These are phyloP conservation scores for Crithidia brevicula DNA, from an alignment of 208 protist genomes.

Conservation along the genomic window DNA sequence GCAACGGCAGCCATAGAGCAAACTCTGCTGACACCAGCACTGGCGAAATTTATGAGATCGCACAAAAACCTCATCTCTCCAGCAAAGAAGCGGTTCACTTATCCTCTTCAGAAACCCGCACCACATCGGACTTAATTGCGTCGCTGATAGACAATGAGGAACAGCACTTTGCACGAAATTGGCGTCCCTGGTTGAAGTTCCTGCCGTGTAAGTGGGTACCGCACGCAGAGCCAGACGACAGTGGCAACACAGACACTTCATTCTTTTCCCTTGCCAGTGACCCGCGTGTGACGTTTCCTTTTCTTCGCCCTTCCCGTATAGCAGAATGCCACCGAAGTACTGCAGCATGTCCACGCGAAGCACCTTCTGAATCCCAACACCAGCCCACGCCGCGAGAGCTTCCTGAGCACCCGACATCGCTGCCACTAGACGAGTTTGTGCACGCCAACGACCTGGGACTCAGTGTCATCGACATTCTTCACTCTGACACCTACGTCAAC, in stretches of 20 bases:
- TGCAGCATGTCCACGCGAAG: neutral
- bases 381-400: neutral
- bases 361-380: neutral
- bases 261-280: neutral
- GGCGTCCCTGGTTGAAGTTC: constrained; percentile 24
- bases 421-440: neutral
- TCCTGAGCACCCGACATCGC: neutral
- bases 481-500: constrained; percentile 22
- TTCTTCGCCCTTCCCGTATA: neutral
- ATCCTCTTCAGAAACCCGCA: no score
- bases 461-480: neutral
- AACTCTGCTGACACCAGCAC: no score
- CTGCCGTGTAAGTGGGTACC: neutral
- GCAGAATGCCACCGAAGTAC: neutral
- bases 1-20: no score
- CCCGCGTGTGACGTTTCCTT: neutral
- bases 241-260: no score
- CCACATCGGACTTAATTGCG: neutral
- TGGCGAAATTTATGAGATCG: no score
- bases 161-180: neutral
- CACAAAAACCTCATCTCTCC: no score
- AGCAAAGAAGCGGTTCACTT: no score
- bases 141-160: constrained; percentile 7
- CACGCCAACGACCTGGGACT: constrained; percentile 10
- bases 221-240: no score